Percentiles rank a stretch among this genome's conserved stretches.
Conservation (phyloP, 2,329 filamentous ascomycete species). For the Talaromyces sp. region DNA sequence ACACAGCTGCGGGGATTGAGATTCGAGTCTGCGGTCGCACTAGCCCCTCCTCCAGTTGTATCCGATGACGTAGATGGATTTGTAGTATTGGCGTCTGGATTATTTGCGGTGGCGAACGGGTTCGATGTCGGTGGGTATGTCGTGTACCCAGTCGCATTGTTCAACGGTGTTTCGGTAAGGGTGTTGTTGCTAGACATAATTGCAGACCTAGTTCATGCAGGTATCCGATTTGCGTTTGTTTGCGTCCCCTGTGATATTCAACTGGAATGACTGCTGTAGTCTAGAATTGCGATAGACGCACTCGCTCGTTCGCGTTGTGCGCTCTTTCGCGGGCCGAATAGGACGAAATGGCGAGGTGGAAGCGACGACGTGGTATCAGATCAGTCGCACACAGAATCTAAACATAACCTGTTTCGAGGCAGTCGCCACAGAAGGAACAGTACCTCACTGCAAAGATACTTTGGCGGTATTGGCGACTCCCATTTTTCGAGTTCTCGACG, state of each 20-base stretch:
- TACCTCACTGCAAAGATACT: neutral
- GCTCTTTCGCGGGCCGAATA: neutral
- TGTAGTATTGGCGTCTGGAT: neutral
- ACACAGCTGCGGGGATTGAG: conserved; percentile 46
- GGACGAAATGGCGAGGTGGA: neutral
- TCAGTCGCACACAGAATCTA: neutral
- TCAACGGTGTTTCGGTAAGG: neutral
- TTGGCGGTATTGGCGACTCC: neutral
- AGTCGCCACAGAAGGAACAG: neutral
- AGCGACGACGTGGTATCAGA: neutral
- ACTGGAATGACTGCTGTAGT: neutral
- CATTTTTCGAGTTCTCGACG: neutral
- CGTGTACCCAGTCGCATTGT: neutral
- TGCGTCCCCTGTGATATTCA: too few relatives aligned
- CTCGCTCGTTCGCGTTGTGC: neutral
- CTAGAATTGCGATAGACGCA: neutral
- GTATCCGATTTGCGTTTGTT: neutral
- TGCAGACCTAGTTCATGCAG: neutral
- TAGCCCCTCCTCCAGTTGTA: neutral
- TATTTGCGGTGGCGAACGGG: neutral
- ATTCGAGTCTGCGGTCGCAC: conserved; percentile 13
- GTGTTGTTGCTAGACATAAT: neutral
- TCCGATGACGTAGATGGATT: neutral
- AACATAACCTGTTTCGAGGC: neutral
- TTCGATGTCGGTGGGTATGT: neutral